Evolutionary conservation across 1,284 basidiomycete genomes (phyloP).

Genomic region (Trichosporon sp.): DNA sequence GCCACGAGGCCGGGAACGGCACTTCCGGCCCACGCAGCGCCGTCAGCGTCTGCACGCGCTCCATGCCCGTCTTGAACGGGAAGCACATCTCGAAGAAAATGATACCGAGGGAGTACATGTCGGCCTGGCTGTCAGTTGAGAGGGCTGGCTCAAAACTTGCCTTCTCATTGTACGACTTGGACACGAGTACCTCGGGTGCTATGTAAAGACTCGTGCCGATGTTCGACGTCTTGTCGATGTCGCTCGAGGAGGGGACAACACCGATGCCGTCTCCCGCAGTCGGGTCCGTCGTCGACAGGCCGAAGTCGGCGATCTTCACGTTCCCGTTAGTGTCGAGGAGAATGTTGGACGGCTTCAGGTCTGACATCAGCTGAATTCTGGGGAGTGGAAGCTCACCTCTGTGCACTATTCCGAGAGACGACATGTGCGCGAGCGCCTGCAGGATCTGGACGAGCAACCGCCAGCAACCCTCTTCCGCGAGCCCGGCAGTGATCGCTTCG

Average conservation of each 20-base stretch:
- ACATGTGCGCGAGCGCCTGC: slow-evolving; percentile 90
- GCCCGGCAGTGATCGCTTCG: slow-evolving; percentile 70
- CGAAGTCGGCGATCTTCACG: slow-evolving; percentile 93
- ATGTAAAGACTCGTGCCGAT: slow-evolving; percentile 92
- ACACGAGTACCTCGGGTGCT: slow-evolving; percentile 67
- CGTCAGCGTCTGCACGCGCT: slow-evolving; percentile 77
- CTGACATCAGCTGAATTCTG: slow-evolving; percentile 38
- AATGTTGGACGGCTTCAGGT: slow-evolving; percentile 87
- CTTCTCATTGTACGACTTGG: slow-evolving; percentile 51
- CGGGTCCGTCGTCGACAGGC: slow-evolving; percentile 72
- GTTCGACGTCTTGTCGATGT: slow-evolving; percentile 54
- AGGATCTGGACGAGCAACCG: slow-evolving; percentile 82
- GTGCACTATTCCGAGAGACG: slow-evolving; percentile 82
- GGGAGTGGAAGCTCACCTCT: slow-evolving; percentile 47
- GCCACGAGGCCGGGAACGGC: slow-evolving; percentile 64
- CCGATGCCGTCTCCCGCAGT: slow-evolving; percentile 61
- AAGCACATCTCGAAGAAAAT: slow-evolving; percentile 99
- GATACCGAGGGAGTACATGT: slow-evolving; percentile 91
- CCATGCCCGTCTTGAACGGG: slow-evolving; percentile 75
- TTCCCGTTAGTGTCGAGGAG: slow-evolving; percentile 86
- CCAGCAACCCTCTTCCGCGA: slow-evolving; percentile 83
- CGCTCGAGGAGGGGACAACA: not conserved
- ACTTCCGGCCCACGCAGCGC: slow-evolving; percentile 68
- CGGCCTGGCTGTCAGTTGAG: slow-evolving; percentile 57
- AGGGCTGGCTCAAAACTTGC: slow-evolving; percentile 6